These are phyloP conservation scores for Curvularia eragrostidis DNA, from an alignment of 2,329 filamentous ascomycete species.

Conservation along the genomic window DNA sequence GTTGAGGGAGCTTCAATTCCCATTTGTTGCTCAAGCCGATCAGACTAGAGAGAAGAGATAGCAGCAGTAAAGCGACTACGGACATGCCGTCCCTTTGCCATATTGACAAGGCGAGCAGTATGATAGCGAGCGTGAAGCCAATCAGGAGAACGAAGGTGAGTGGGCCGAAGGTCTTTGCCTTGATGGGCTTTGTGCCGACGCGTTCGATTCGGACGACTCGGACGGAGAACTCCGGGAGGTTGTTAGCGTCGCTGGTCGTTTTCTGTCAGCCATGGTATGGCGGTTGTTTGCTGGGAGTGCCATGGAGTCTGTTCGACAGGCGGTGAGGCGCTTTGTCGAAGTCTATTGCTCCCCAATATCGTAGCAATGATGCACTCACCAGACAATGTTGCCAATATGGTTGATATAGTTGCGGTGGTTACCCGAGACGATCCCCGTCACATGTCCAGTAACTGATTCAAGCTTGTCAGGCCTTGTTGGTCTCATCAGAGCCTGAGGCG, in stretches of 20 bases:
- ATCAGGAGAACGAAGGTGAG: slow-evolving; percentile 55
- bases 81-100: slow-evolving; percentile 59
- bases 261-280: slow-evolving; percentile 4
- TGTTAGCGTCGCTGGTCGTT: slow-evolving; percentile 41
- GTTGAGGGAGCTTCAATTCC: slow-evolving; percentile 53
- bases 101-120: slow-evolving; percentile 55
- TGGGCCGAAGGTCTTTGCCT: slow-evolving; percentile 55
- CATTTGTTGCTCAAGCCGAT: slow-evolving; percentile 60
- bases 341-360: not conserved
- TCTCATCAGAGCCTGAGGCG: slow-evolving; percentile 58
- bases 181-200: slow-evolving; percentile 43
- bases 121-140: slow-evolving; percentile 53
- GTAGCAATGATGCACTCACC: slow-evolving; percentile 37
- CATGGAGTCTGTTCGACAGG: slow-evolving; percentile 11
- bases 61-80: slow-evolving; percentile 55
- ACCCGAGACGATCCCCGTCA: slow-evolving; percentile 57
- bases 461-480: slow-evolving; percentile 54
- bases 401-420: slow-evolving; percentile 56
- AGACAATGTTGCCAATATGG: slow-evolving; percentile 57
- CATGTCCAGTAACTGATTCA: slow-evolving; percentile 49
- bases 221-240: slow-evolving; percentile 49
- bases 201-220: slow-evolving; percentile 51
- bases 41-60: slow-evolving; percentile 58
- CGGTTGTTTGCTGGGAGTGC: not conserved
- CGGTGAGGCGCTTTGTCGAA: slow-evolving; percentile 12